These are phyloP conservation scores for Viola odorata DNA, from an alignment of 345 rosid genomes.

Conservation along the genomic window DNA sequence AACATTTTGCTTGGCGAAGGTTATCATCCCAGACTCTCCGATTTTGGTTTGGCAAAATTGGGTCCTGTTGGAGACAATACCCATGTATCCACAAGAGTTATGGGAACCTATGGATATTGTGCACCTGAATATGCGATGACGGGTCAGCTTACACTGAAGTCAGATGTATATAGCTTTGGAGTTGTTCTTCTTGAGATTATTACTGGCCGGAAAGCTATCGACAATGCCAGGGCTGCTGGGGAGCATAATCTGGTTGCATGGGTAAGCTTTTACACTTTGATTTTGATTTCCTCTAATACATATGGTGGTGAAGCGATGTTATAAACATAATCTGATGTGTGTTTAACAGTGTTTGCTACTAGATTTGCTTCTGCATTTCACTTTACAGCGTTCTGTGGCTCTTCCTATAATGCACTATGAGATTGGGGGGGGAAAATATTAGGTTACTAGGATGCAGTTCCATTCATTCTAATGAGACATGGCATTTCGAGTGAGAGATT, in stretches of 20 bases:
- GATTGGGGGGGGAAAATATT: too few relatives aligned
- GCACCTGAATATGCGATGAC: conserved; percentile 19
- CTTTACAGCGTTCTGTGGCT: neutral
- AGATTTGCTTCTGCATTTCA: neutral
- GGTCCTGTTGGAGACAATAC: conserved; percentile 90
- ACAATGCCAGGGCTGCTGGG: conserved; percentile 50
- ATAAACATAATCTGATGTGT: too few relatives aligned
- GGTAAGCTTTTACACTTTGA: conserved; percentile 40
- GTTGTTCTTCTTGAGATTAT: conserved; percentile 88
- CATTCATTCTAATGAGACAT: too few relatives aligned
- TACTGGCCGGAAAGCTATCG: conserved; percentile 83
- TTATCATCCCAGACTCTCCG: conserved; percentile 79
- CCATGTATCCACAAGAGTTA: conserved; percentile 44
- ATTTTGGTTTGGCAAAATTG: conserved; percentile 87
- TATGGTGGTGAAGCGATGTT: too few relatives aligned
- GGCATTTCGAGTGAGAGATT: neutral
- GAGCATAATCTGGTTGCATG: conserved; percentile 87
- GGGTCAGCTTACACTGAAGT: conserved; percentile 77
- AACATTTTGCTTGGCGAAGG: conserved; percentile 73
- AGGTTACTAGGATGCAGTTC: too few relatives aligned
- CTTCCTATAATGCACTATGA: neutral
- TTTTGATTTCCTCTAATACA: neutral
- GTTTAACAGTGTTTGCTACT: neutral
- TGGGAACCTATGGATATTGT: too few relatives aligned
- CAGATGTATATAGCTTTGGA: conserved; percentile 84